A percentile compares a stretch with the other conserved stretches of the same genome.
Evolutionary conservation across 352 stramenopile species (phyloP).

Genomic region (Globisporangium alternatum): DNA sequence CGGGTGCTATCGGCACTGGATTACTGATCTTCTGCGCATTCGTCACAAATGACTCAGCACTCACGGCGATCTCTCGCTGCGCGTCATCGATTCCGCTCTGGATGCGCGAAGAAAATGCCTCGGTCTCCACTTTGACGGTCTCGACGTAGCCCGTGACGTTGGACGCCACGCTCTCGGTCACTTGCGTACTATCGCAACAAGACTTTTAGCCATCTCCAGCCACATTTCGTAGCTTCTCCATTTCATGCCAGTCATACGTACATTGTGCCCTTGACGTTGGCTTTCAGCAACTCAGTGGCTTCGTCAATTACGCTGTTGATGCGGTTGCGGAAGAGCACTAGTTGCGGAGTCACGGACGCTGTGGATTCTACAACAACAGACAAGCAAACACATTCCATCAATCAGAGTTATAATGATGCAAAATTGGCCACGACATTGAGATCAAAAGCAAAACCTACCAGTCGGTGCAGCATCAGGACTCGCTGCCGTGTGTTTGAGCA

Average conservation of each 20-base stretch:
- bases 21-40: slow-evolving; percentile 9
- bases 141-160: slow-evolving; percentile 58
- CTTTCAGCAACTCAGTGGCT: slow-evolving; percentile 41
- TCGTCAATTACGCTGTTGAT: slow-evolving; percentile 52
- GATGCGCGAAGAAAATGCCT: slow-evolving; percentile 37
- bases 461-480: not conserved
- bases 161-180: slow-evolving; percentile 48
- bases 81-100: slow-evolving; percentile 48
- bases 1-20: not conserved
- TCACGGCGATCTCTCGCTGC: slow-evolving; percentile 24
- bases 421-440: not conserved
- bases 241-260: slow-evolving; percentile 20
- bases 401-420: not conserved
- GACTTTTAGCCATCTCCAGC: not conserved
- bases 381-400: not conserved
- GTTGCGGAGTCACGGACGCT: slow-evolving; percentile 12
- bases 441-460: not conserved
- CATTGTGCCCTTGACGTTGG: slow-evolving; percentile 53
- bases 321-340: slow-evolving; percentile 40
- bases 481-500: slow-evolving; percentile 30
- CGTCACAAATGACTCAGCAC: slow-evolving; percentile 20
- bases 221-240: no score
- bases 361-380: slow-evolving; percentile 6
- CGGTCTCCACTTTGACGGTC: slow-evolving; percentile 54
- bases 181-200: slow-evolving; percentile 34